Evolutionary conservation across 495 filamentous ascomycete genomes (phyloP), one percentile per base, ranked within the genome.

Genomic region (Podospora fimiseda): DNA sequence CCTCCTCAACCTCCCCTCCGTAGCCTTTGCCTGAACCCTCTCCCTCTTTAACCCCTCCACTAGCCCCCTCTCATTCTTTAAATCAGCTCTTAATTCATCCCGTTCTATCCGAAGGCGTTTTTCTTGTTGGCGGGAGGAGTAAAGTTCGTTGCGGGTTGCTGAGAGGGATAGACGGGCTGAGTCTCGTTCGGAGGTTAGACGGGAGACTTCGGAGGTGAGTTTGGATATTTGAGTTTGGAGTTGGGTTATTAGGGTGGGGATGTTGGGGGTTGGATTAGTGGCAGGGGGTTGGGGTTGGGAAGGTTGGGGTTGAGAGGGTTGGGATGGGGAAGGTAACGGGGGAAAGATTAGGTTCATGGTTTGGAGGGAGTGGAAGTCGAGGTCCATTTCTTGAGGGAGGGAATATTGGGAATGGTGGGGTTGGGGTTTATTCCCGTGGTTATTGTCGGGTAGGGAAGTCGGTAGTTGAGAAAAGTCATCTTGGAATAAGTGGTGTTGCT

Each of bases 141-240:
- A 66, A 6, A 66, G 42, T 44, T 64, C 61, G 61, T 66, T 66
- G 16, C 55, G 54, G 1, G 63, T 44, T 3, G 59, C 44, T 14
- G 59, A 58, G 0, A 62, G 47, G 18, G 52, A 50, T 30, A 66
- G 42, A 14, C 53, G 51, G 18, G 59, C 61, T 14, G 48, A 43
- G 55, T 62, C 57, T 8, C 61, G 61, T 36, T 66, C 59, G 9
- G 8, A 47, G 1, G 52, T 33, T 9, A 60, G 36, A 13, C 42
- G 47, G 27, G 27, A 55, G 13, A 57, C 59, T 36, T 66, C 59
- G 9, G 8, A 43, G 2, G 50, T 27, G 13, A 60, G 36, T 14
- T 45, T 48, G 2, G 37, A 33, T 0, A 64, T 53, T 2, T 44
- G 24, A 14, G 55, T 19, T 15, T 53, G 55, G 9, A 53, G 45